Base-by-base conservation (phyloP, 331 rosid genomes). In the Arachis monticola region DNA sequence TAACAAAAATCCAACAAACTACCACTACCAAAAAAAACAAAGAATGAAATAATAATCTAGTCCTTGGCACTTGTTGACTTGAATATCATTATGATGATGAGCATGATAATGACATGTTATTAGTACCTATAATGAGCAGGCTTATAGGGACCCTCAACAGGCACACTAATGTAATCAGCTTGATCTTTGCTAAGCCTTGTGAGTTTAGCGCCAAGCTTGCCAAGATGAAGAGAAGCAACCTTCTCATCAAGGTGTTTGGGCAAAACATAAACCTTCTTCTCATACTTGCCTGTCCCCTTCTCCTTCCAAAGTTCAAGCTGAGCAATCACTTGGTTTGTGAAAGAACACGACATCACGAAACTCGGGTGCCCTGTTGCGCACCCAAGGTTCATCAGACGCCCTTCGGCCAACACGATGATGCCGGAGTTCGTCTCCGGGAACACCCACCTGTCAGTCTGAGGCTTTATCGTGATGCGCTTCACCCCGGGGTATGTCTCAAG, bases 351-450 rank as follows among this genome's bases (percentile, higher is more conserved):
- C 99, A 95, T 95, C 74, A 95, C 99, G 35, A 95, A 95, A 79
- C 99, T 95, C 0, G 99, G 99, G 88, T 95, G 99, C 0, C 99
- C 99, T 0, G 99, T 94, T 60, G 99, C 99, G 65, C 99, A 94
- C 2, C 99, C 99, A 86, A 95, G 78, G 92, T 95, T 95, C 99
- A 95, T 95, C 72, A 94, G 81, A 59, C 99, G 90, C 5, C 97
- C 99, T 87, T 94, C 99, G 0, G 99, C 99, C 84, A 94, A 77
- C 5, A 94, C 81, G 52, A 95, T 85, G 88, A 95, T 59, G 13
- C 99, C 97, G 0, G 75, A 0, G 0, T 90, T 88, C n/a, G 92
- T 92, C 2, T 92, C 97, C 0, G 99, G 97, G 87, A 95, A 95
- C 6, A 95, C 93, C 97, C 97, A 95, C 83, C 99, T 87, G 67